phyloP scores from a whole-genome alignment of 441 rosid species.

The Brassica balearica region DNA sequence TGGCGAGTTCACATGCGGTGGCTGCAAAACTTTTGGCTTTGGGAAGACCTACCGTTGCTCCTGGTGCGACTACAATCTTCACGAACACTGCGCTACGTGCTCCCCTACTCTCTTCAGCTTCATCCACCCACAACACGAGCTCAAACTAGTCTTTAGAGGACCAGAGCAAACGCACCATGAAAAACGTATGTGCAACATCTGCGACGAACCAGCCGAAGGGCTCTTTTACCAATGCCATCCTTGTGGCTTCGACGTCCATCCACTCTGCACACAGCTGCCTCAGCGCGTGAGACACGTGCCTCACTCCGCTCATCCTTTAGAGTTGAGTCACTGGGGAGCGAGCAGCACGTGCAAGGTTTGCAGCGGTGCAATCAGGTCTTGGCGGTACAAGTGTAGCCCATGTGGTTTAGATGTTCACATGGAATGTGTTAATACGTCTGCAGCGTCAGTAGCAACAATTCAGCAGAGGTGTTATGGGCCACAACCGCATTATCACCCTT shows the following conservation, averaged over 20 bases:
- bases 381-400: constrained; percentile 47
- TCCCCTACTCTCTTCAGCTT: constrained; percentile 32
- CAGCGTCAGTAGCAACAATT: background rate
- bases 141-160: constrained; percentile 21
- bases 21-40: constrained; percentile 37
- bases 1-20: constrained; percentile 36
- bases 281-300: constrained; percentile 36
- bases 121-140: constrained; percentile 43
- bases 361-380: constrained; percentile 14
- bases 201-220: constrained; percentile 40
- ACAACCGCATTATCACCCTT: constrained; percentile 1
- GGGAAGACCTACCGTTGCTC: constrained; percentile 35
- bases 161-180: constrained; percentile 29
- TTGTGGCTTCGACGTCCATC: constrained; percentile 48
- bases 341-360: constrained; percentile 42
- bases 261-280: constrained; percentile 44
- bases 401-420: constrained; percentile 44
- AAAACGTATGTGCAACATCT: constrained; percentile 43
- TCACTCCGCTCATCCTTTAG: constrained; percentile 40
- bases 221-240: constrained; percentile 45
- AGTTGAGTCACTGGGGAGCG: constrained; percentile 37
- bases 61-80: constrained; percentile 42
- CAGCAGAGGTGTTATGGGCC: constrained; percentile 17
- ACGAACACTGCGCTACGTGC: constrained; percentile 43
- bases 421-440: constrained; percentile 39